These are phyloP conservation scores for Panaeolus cyanescens DNA, from an alignment of 768 basidiomycete genomes.

Conservation along the genomic window DNA sequence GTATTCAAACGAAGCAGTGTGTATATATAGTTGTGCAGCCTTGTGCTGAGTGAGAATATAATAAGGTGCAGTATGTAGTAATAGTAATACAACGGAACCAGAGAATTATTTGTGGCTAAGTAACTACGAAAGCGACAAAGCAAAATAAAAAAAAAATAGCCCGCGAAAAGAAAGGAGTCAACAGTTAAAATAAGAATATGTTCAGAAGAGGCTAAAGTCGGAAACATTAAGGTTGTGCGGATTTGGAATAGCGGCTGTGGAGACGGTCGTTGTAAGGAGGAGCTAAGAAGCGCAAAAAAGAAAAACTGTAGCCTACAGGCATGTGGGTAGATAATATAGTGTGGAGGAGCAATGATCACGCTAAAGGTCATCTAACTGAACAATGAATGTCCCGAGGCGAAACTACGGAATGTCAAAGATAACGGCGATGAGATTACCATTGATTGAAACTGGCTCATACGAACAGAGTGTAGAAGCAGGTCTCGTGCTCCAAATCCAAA, in stretches of 20 bases:
- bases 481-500: background rate
- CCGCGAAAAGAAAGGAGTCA: background rate
- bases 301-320: background rate
- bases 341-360: background rate
- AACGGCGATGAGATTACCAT: background rate
- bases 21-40: too few species aligned
- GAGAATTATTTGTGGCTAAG: background rate
- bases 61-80: background rate
- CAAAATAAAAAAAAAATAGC: background rate
- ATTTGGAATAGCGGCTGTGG: background rate
- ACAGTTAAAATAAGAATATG: background rate
- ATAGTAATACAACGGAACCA: background rate
- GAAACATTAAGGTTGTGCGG: background rate
- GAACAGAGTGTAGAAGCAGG: background rate
- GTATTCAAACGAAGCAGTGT: too few species aligned
- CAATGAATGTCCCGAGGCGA: background rate
- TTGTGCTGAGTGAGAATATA: background rate
- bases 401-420: background rate
- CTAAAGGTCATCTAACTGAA: background rate
- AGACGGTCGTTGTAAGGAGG: background rate
- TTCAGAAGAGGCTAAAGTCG: background rate
- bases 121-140: background rate
- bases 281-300: background rate
- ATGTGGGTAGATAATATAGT: background rate
- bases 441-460: background rate